phyloP scores from a whole-genome alignment of 1,284 basidiomycete species.

The Fomes fomentarius region DNA sequence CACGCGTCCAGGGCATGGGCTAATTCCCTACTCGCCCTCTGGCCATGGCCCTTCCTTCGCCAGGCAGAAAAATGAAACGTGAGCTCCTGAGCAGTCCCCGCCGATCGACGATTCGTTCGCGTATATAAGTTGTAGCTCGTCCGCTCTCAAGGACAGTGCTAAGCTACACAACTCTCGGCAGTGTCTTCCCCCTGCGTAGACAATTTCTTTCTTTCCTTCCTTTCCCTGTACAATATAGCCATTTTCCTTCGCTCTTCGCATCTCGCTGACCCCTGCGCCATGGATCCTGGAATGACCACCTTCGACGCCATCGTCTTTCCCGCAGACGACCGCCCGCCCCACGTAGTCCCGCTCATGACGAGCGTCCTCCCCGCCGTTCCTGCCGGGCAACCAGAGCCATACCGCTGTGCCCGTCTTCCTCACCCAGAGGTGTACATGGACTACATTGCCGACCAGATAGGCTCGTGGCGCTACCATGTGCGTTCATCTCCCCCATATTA shows the following conservation, averaged over 20 bases:
- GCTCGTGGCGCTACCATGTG: conserved; percentile 74
- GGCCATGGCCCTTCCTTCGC: background rate
- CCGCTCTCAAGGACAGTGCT: conserved; percentile 2
- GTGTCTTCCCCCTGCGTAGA: conserved; percentile 11
- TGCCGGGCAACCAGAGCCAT: conserved; percentile 33
- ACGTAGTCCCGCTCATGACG: conserved; percentile 70
- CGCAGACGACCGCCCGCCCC: conserved; percentile 57
- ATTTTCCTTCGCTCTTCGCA: conserved; percentile 3
- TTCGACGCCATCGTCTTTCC: conserved; percentile 57
- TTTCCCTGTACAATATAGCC: conserved; percentile 24
- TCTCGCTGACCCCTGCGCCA: conserved; percentile 29
- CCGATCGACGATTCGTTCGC: conserved; percentile 6
- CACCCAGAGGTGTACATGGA: conserved; percentile 86
- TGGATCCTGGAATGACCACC: conserved; percentile 58
- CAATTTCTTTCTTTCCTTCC: conserved; percentile 9
- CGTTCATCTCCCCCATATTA: conserved; percentile 29
- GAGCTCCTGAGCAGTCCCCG: conserved; percentile 2
- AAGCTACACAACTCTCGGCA: conserved; percentile 18
- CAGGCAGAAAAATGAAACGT: background rate
- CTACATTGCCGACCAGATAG: conserved; percentile 73
- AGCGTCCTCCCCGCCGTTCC: conserved; percentile 56
- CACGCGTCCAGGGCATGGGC: conserved; percentile 14
- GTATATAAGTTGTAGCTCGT: conserved; percentile 25
- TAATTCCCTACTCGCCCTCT: conserved; percentile 10
- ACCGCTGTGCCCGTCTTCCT: conserved; percentile 56